Conservation (phyloP, 129 eudicot species). For the Tagetes erecta region DNA sequence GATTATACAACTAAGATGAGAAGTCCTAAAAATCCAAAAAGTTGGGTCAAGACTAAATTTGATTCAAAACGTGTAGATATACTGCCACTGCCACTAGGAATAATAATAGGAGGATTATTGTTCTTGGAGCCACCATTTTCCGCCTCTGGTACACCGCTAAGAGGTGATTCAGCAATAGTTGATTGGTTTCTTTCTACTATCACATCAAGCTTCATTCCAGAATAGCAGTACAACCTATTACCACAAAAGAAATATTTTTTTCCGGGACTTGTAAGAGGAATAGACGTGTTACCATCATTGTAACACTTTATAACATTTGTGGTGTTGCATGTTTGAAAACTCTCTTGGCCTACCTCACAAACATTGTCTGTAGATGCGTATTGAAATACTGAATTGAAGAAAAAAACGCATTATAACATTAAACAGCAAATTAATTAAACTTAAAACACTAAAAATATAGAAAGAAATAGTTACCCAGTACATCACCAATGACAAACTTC, state of each 20-base stretch:
- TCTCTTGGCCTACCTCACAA: slow-evolving; percentile 53
- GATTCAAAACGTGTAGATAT: slow-evolving; percentile 23
- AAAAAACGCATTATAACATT: neutral
- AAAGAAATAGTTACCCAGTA: slow-evolving; percentile 47
- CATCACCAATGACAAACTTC: slow-evolving; percentile 66
- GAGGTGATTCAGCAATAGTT: slow-evolving; percentile 35
- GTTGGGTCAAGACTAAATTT: slow-evolving; percentile 19
- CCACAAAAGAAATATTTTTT: slow-evolving; percentile 63
- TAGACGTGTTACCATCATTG: slow-evolving; percentile 67
- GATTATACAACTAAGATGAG: slow-evolving; percentile 7
- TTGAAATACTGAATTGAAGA: slow-evolving; percentile 51
- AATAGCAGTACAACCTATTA: slow-evolving; percentile 58
- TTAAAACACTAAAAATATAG: neutral
- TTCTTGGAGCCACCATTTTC: slow-evolving; percentile 50
- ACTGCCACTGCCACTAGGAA: slow-evolving; percentile 41
- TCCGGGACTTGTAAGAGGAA: slow-evolving; percentile 51
- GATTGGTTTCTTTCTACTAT: slow-evolving; percentile 37
- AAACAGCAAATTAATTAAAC: neutral
- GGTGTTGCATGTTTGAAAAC: slow-evolving; percentile 57
- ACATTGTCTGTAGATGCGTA: slow-evolving; percentile 62
- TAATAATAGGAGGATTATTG: slow-evolving; percentile 43
- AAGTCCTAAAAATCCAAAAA: slow-evolving; percentile 32
- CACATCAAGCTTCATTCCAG: slow-evolving; percentile 81
- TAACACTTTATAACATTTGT: slow-evolving; percentile 51
- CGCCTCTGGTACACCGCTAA: slow-evolving; percentile 49